These are phyloP conservation scores for Leucosporidium yakuticum DNA, from an alignment of 768 basidiomycete species.

Conservation along the genomic window DNA sequence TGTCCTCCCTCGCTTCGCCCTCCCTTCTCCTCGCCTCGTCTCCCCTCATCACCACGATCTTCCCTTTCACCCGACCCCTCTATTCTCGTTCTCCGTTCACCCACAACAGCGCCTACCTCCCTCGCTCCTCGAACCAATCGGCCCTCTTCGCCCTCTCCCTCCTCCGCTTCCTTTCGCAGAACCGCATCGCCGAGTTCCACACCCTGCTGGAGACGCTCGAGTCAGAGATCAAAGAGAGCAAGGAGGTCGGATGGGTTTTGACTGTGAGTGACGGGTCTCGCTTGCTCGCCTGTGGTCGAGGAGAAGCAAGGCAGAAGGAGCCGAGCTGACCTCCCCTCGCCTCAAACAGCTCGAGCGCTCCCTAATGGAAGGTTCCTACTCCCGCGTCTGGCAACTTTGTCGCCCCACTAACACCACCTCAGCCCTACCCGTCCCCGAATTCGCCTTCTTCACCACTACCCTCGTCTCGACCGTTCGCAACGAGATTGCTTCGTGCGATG, in stretches of 20 bases:
- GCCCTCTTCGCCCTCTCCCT: slow-evolving; percentile 88
- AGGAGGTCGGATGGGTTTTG: slow-evolving; percentile 39
- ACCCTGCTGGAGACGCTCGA: slow-evolving; percentile 88
- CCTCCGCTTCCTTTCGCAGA: slow-evolving; percentile 87
- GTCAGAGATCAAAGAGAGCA: slow-evolving; percentile 40
- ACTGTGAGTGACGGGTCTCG: slow-evolving; percentile 7
- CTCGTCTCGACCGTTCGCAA: slow-evolving; percentile 90
- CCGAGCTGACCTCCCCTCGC: slow-evolving; percentile 51
- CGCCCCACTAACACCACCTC: not conserved
- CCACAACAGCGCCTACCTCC: slow-evolving; percentile 57
- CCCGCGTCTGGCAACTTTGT: slow-evolving; percentile 93
- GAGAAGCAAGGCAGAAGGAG: slow-evolving; percentile 59
- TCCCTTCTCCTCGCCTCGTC: slow-evolving; percentile 23
- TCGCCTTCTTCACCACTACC: slow-evolving; percentile 87
- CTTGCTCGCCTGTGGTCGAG: too few species aligned
- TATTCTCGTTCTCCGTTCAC: slow-evolving; percentile 3
- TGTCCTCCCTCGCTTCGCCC: too few species aligned
- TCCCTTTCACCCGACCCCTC: too few species aligned
- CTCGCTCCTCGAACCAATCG: slow-evolving; percentile 77
- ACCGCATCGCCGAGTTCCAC: slow-evolving; percentile 96
- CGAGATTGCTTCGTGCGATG: slow-evolving; percentile 95
- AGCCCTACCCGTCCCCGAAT: slow-evolving; percentile 54
- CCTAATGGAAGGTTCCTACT: slow-evolving; percentile 98
- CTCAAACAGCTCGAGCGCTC: slow-evolving; percentile 82
- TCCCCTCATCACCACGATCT: slow-evolving; percentile 3